Percentiles rank a stretch among this genome's conserved stretches.
These are phyloP conservation scores for Mortierella antarctica DNA, from an alignment of 192 early-diverging fungal genomes.

Conservation along the genomic window DNA sequence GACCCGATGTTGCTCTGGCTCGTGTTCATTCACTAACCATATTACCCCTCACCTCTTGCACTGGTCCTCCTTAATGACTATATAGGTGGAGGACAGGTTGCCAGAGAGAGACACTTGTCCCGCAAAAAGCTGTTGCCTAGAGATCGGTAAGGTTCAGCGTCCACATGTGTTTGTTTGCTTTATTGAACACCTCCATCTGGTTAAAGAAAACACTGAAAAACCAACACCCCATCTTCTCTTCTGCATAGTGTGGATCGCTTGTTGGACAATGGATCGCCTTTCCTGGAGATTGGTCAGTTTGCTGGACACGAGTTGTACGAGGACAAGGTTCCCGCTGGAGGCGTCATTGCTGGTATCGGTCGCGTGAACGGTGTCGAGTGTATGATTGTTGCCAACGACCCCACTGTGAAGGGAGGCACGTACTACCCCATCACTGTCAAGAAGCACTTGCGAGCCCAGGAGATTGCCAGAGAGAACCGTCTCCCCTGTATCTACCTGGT, in stretches of 20 bases:
- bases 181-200: not conserved
- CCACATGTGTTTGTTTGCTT: conserved; percentile 12
- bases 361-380: conserved; percentile 92
- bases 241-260: conserved; percentile 72
- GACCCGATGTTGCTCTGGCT: not conserved
- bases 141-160: conserved; percentile 69
- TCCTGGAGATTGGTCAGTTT: conserved; percentile 95
- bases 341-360: conserved; percentile 97
- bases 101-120: conserved; percentile 84
- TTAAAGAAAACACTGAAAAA: conserved; percentile 4
- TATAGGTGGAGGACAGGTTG: conserved; percentile 86
- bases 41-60: not conserved
- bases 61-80: not conserved
- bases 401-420: conserved; percentile 97
- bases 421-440: conserved; percentile 97
- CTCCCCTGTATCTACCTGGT: conserved; percentile 96
- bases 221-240: not conserved
- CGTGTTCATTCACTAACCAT: not conserved
- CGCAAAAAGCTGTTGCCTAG: conserved; percentile 92
- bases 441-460: conserved; percentile 97
- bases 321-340: conserved; percentile 86
- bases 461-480: conserved; percentile 93
- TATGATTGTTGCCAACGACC: conserved; percentile 97
- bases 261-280: conserved; percentile 86
- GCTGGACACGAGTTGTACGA: conserved; percentile 91